Evolutionary conservation across 177 flowering plant genomes (phyloP).

Genomic region (Vitis hybrid): DNA sequence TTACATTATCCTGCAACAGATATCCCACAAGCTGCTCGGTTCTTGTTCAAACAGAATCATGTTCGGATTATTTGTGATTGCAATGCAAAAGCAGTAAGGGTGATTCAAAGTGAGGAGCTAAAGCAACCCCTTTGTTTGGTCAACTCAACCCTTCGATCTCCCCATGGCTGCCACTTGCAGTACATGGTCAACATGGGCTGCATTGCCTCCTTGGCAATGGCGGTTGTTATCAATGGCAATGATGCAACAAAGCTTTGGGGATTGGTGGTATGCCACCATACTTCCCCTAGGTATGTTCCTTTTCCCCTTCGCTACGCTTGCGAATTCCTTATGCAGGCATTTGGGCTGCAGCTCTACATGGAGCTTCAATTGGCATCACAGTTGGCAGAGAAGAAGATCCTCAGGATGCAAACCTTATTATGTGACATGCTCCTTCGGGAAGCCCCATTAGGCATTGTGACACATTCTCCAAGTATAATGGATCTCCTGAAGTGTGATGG

Average conservation of each 20-base stretch:
- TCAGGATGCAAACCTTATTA: constrained; percentile 47
- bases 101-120: constrained; percentile 47
- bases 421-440: constrained; percentile 75
- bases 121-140: constrained; percentile 50
- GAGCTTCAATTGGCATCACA: constrained; percentile 58
- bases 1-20: constrained; percentile 72
- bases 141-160: constrained; percentile 62
- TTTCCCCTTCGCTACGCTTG: constrained; percentile 76
- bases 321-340: constrained; percentile 69
- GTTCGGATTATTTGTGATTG: constrained; percentile 70
- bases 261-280: constrained; percentile 66
- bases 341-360: constrained; percentile 56
- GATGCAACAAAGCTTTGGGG: constrained; percentile 61
- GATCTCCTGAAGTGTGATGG: constrained; percentile 76
- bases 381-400: constrained; percentile 50
- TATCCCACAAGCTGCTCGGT: constrained; percentile 75
- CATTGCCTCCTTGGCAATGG: constrained; percentile 55
- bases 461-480: constrained; percentile 64
- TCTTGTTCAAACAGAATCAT: constrained; percentile 68
- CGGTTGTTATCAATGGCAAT: constrained; percentile 36
- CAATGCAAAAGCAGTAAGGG: constrained; percentile 33
- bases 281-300: constrained; percentile 53
- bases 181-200: constrained; percentile 74
- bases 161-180: constrained; percentile 56
- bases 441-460: constrained; percentile 51